Percentiles rank a stretch among this genome's conserved stretches.
These are phyloP conservation scores for Diaporthe amygdali DNA, from an alignment of 2,329 filamentous ascomycete species.

Conservation along the genomic window DNA sequence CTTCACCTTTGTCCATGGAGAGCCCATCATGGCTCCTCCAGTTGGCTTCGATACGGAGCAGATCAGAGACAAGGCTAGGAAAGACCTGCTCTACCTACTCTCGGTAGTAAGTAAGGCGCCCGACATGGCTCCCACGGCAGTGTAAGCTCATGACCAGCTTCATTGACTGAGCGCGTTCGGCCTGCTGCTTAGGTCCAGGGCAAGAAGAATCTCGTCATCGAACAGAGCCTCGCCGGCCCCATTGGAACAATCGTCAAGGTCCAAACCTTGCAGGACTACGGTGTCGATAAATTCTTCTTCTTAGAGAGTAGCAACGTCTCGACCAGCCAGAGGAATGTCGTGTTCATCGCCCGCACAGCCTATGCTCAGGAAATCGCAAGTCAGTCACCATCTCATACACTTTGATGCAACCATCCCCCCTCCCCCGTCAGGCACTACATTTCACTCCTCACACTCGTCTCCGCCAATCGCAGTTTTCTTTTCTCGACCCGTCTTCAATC, in stretches of 20 bases:
- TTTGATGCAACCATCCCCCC: background rate
- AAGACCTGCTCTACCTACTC: conserved; percentile 87
- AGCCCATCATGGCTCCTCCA: conserved; percentile 71
- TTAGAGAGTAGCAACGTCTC: conserved; percentile 96
- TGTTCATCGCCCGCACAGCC: conserved; percentile 92
- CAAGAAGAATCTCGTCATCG: conserved; percentile 97
- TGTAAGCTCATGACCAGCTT: conserved; percentile 26
- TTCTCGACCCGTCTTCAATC: conserved; percentile 41
- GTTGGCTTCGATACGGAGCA: conserved; percentile 75
- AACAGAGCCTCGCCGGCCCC: conserved; percentile 86
- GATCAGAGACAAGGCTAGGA: conserved; percentile 81
- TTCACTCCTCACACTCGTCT: conserved; percentile 46
- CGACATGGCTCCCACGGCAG: conserved; percentile 15
- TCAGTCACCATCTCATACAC: conserved; percentile 52
- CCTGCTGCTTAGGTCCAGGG: conserved; percentile 76
- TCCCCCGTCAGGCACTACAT: background rate
- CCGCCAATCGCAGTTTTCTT: conserved; percentile 61
- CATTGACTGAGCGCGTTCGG: conserved; percentile 23
- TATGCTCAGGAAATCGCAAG: conserved; percentile 88
- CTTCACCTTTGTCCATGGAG: conserved; percentile 44
- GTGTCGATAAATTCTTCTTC: conserved; percentile 96
- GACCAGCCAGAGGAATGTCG: conserved; percentile 90
- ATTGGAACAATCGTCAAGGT: conserved; percentile 94
- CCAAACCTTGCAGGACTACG: conserved; percentile 93
- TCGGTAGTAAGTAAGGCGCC: conserved; percentile 80